Conservation (phyloP, 2,329 filamentous ascomycete species). For the Whalleya microplaca region DNA sequence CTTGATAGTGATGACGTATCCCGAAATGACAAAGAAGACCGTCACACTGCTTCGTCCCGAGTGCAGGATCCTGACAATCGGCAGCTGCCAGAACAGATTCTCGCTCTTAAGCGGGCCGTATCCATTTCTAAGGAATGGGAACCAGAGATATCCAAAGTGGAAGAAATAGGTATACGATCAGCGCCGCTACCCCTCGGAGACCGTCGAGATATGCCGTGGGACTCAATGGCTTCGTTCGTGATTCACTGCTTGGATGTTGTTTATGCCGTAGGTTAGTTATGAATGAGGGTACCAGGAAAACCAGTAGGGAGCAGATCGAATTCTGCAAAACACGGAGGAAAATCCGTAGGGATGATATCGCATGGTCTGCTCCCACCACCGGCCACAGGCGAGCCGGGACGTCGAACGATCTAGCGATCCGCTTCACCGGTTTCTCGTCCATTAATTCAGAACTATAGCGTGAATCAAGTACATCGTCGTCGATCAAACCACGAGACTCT, state of each 20-base stretch:
- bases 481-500: background rate
- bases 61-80: constrained; percentile 37
- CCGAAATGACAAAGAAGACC: constrained; percentile 43
- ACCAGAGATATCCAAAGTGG: constrained; percentile 9
- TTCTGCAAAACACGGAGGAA: background rate
- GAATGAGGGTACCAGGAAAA: constrained; percentile 5
- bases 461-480: background rate
- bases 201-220: constrained; percentile 6
- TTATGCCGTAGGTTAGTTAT: background rate
- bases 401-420: background rate
- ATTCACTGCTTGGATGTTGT: background rate
- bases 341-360: background rate
- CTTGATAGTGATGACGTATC: constrained; percentile 40
- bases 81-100: constrained; percentile 29
- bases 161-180: constrained; percentile 8
- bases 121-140: constrained; percentile 6
- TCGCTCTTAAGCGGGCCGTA: background rate
- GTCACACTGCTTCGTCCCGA: constrained; percentile 38
- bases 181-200: constrained; percentile 1
- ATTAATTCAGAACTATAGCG: background rate
- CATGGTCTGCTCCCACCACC: background rate
- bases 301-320: background rate
- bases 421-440: background rate
- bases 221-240: background rate
- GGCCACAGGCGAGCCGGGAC: no score